These are phyloP conservation scores for Oidiodendron maius DNA, from an alignment of 495 filamentous ascomycete species.

Conservation along the genomic window DNA sequence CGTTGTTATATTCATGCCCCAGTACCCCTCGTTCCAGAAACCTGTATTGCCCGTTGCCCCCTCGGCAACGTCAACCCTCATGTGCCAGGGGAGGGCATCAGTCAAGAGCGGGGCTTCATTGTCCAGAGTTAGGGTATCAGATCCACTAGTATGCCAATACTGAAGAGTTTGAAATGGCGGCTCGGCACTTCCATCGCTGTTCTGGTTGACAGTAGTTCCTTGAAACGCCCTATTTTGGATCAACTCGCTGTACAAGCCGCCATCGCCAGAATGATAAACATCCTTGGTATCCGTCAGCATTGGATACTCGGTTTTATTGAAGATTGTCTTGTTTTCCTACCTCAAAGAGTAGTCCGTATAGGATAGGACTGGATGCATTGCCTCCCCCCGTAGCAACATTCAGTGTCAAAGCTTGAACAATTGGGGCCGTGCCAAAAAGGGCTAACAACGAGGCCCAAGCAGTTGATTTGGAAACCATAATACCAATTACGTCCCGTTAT, in stretches of 20 bases:
- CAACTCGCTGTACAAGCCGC: conserved; percentile 53
- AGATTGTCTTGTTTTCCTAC: conserved; percentile 17
- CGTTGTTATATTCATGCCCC: too few relatives aligned
- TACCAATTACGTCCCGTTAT: too few relatives aligned
- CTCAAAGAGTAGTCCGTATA: conserved; percentile 57
- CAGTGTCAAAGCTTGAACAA: too few relatives aligned
- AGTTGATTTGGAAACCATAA: too few relatives aligned
- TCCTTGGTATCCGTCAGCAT: conserved; percentile 23
- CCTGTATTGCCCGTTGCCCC: too few relatives aligned
- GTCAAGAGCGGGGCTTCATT: conserved; percentile 31
- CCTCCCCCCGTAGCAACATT: conserved; percentile 38
- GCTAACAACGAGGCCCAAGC: too few relatives aligned
- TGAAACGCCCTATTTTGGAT: conserved; percentile 56
- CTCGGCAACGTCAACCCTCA: too few relatives aligned
- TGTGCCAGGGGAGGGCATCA: too few relatives aligned
- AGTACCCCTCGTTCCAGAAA: too few relatives aligned
- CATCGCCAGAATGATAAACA: conserved; percentile 33
- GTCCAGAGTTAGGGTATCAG: conserved; percentile 29
- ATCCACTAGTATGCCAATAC: conserved; percentile 26
- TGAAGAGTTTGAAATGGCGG: conserved; percentile 16
- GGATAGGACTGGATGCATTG: conserved; percentile 43
- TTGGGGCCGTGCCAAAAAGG: too few relatives aligned
- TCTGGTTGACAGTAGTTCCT: conserved; percentile 35
- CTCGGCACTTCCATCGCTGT: conserved; percentile 26
- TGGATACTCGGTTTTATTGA: neutral